Evolutionary conservation across 148 eudicot species (phyloP), one percentile per base, ranked within the genome.

Genomic region (Cornus suecica): DNA sequence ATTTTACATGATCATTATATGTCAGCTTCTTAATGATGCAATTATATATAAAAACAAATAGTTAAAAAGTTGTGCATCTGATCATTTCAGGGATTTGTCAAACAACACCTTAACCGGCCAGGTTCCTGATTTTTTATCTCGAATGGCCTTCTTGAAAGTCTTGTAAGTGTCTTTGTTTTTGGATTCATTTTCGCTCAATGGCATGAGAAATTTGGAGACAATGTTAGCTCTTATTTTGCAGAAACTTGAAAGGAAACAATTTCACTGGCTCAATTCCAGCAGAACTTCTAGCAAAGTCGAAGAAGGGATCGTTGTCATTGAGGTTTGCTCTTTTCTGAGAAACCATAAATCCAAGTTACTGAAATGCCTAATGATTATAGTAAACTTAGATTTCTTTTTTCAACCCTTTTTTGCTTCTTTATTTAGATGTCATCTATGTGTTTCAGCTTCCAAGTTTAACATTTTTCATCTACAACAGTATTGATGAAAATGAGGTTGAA

Each of bases 31-130:
- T 16, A 4, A 8, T 18, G 13, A 48, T 48, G 4, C 7, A n/a
- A n/a, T n/a, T 41, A 9, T 9, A 4, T 4, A 48, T 48, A 1
- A 5, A 37, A 48, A 32, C 8, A 37, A 1, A 37, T 37, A 37
- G 9, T 48, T 11, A 48, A 16, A 48, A 48, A 48, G 8, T 48
- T 14, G 2, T 13, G 15, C 7, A 4, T 66, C 60, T 56, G 23
- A 37, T 60, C 42, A 37, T 37, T 37, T 37, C 42, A 84, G 90
- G 86, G 87, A 87, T 75, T 78, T 87, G 66, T 87, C 90, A 10
- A 60, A 81, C 71, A 87, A 87, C 52, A 77, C 74, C 72, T 77
- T 87, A 16, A 79, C 76, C 15, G 90, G 90, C 31, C 13, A 27
- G 62, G 74, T 87, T 27, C 90, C 88, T 0, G 85, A 77, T 8